A percentile compares a stretch with the other conserved stretches of the same genome.
These are phyloP conservation scores for Gastroboletus turbinatus DNA, from an alignment of 1,284 basidiomycete genomes.

Conservation along the genomic window DNA sequence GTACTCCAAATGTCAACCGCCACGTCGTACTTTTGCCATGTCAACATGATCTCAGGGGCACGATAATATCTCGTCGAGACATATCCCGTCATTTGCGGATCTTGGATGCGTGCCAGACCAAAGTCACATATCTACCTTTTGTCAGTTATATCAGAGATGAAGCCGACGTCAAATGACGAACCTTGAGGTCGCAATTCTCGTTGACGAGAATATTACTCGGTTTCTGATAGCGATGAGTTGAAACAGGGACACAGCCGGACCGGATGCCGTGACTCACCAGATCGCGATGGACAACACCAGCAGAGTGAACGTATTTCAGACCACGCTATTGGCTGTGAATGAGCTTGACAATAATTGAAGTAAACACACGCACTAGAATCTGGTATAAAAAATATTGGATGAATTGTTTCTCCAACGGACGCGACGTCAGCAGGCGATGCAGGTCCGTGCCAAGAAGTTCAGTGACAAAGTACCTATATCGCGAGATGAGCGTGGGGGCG, in stretches of 20 bases:
- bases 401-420: conserved; percentile 99
- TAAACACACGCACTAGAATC: conserved; percentile 72
- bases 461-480: conserved; percentile 93
- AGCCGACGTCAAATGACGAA: conserved; percentile 27
- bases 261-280: conserved; percentile 51
- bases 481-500: not conserved
- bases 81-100: conserved; percentile 99
- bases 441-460: conserved; percentile 98
- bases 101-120: conserved; percentile 93
- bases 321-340: conserved; percentile 64
- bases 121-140: conserved; percentile 90
- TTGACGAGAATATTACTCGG: conserved; percentile 99
- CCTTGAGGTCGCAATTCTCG: conserved; percentile 98
- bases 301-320: conserved; percentile 99
- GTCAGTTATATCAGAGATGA: conserved; percentile 13
- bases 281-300: conserved; percentile 98
- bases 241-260: not conserved
- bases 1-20: conserved; percentile 99
- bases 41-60: conserved; percentile 99
- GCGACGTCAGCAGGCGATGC: conserved; percentile 93
- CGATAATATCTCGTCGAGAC: conserved; percentile 99
- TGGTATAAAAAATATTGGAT: conserved; percentile 99
- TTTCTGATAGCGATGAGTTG: conserved; percentile 57
- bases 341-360: not conserved
- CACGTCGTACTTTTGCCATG: conserved; percentile 99